Evolutionary conservation across 2,329 filamentous ascomycete species (phyloP).

Genomic region (Ampelomyces quisqualis): DNA sequence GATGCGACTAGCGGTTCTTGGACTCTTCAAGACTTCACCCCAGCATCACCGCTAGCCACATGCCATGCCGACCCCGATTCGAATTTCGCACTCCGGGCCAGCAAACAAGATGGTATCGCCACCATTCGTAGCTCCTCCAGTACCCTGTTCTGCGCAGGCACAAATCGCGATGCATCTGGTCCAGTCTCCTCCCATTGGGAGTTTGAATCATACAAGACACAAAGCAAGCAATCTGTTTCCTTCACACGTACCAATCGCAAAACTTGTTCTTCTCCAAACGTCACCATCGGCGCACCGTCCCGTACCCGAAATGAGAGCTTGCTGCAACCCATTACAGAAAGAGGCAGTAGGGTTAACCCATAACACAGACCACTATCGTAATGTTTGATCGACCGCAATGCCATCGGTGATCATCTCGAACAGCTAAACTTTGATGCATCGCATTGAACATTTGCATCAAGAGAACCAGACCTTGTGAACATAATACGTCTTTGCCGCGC

Average conservation of each 20-base stretch:
- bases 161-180: no score
- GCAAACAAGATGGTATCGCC: no score
- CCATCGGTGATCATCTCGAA: no score
- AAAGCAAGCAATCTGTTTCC: no score
- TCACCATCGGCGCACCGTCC: conserved; percentile 26
- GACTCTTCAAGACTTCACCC: no score
- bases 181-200: no score
- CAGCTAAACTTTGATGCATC: no score
- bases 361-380: conserved; percentile 5
- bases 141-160: no score
- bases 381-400: not conserved
- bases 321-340: conserved; percentile 12
- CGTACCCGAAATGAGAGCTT: conserved; percentile 24
- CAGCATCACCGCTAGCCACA: conserved; percentile 7
- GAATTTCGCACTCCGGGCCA: not conserved
- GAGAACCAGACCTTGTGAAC: not conserved
- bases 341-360: conserved; percentile 11
- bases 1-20: conserved; percentile 18
- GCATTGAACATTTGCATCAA: no score
- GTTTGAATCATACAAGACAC: no score
- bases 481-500: conserved; percentile 17
- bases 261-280: conserved; percentile 8
- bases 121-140: no score
- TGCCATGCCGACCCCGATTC: conserved; percentile 20
- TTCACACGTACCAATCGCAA: no score